Percentiles rank a stretch among this genome's conserved stretches.
Evolutionary conservation across 352 stramenopile species (phyloP).

Genomic region (Poterioochromonas sp.): DNA sequence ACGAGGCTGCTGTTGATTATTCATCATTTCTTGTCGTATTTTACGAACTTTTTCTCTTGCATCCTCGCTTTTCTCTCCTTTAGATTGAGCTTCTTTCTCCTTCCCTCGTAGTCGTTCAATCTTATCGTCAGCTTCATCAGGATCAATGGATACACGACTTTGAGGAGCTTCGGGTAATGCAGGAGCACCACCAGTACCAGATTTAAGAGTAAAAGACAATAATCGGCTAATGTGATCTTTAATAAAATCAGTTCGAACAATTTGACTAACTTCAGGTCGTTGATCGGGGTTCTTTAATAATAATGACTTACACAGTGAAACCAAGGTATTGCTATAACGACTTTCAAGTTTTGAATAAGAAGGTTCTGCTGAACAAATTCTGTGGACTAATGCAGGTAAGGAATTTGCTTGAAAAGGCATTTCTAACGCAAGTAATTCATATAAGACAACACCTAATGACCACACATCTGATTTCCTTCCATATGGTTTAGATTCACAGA

Average conservation of each 20-base stretch:
- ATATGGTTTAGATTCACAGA: slow-evolving; percentile 57
- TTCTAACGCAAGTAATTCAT: slow-evolving; percentile 44
- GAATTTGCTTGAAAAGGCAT: slow-evolving; percentile 36
- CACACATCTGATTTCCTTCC: slow-evolving; percentile 80
- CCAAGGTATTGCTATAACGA: neutral
- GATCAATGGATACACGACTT: neutral
- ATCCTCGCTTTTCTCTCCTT: slow-evolving; percentile 1
- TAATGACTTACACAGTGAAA: neutral
- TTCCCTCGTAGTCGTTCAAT: slow-evolving; percentile 3
- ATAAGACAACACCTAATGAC: slow-evolving; percentile 64
- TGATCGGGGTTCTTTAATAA: neutral
- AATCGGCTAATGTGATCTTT: slow-evolving; percentile 32
- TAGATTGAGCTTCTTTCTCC: neutral
- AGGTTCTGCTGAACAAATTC: slow-evolving; percentile 7
- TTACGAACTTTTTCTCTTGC: neutral
- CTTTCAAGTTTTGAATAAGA: neutral
- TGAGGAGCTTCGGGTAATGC: neutral
- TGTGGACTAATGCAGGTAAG: slow-evolving; percentile 16
- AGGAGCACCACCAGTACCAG: slow-evolving; percentile 19
- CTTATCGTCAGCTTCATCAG: neutral
- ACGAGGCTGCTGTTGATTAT: neutral
- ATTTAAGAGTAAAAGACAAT: slow-evolving; percentile 16
- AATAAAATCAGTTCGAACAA: slow-evolving; percentile 22
- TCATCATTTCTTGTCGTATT: neutral
- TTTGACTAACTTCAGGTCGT: neutral